These are phyloP conservation scores for Cucumis sativus DNA, from an alignment of 306 rosid species.

Conservation along the genomic window Cucumber_9930_V3 NC_026655.2:10861501-10862000, in stretches of 20 bases:
- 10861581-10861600: background rate
- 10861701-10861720: background rate
- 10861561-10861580: too few species aligned
- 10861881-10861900: too few species aligned
- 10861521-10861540: too few species aligned
- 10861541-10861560: too few species aligned
- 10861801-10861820: background rate
- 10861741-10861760: background rate
- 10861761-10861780: background rate
- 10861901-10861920: too few species aligned
- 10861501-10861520: too few species aligned
- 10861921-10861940: background rate
- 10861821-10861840: too few species aligned
- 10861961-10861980: conserved; percentile 1
- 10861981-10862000: background rate
- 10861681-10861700: background rate
- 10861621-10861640: background rate
- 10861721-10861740: background rate
- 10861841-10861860: too few species aligned
- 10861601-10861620: background rate
- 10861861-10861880: too few species aligned
- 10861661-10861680: background rate
- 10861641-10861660: background rate
- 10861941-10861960: conserved; percentile 12
- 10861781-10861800: background rate